Evolutionary conservation across 2,329 filamentous ascomycete genomes (phyloP), one percentile per base, ranked within the genome.

Genomic region (Scopulariopsis brevicaulis): DNA sequence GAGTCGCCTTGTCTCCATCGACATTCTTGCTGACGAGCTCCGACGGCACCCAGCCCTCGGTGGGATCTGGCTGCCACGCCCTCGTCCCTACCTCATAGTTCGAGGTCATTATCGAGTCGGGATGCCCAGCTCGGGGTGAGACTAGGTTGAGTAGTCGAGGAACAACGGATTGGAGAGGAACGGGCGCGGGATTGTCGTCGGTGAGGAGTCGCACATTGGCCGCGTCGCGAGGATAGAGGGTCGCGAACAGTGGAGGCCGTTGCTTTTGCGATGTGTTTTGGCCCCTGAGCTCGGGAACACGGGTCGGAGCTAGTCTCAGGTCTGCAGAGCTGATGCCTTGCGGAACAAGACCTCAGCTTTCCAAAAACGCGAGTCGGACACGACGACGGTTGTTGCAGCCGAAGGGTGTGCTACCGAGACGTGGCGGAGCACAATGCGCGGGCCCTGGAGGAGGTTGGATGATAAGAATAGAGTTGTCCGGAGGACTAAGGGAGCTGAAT

Each of bases 51-150:
- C 94, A 99, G 76, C 94, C 94, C 75, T 99, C 93, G 61, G 89
- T 89, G 71, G 84, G 78, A 78, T 99, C 94, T 67, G 94, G 92
- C 82, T 97, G 94, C 94, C 94, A 99, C 71, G 92, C 94, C 83
- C 90, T 86, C 68, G 93, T 97, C 70, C 93, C 94, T 70, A 96
- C 84, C 80, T 97, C 92, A 77, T 95, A 97, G 71, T 84, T 90
- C 75, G 95, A 89, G 78, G 90, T 90, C 92, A 96, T 96, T 15
- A 52, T 50, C 3, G 46, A 22, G 22, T 22, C 12, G 22, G n/a
- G 46, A 50, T 24, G 46, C 46, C n/a, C 22, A 32, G 46, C 12
- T 50, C 46, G n/a, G 12, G n/a, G 46, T n/a, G 46, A 12, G 43
- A 22, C 12, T 48, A 10, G 7, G 43, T 22, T 22, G 43, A 48